Base-by-base conservation (phyloP, 805 yeast species). In the Tanozyma kutaoensis region DNA sequence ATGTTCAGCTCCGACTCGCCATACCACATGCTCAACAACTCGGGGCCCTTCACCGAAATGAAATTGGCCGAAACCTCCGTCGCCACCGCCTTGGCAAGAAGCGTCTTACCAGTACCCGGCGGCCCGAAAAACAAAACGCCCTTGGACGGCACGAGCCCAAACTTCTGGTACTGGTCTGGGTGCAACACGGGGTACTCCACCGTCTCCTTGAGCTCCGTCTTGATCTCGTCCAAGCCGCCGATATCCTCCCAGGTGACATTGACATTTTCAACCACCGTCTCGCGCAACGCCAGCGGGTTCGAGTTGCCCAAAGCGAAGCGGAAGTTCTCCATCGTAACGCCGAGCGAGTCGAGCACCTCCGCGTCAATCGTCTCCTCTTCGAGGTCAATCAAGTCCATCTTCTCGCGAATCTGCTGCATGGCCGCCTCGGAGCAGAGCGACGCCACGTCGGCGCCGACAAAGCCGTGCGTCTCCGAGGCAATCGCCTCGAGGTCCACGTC, bases 391-490 rank as follows among this genome's bases (percentile, higher is more conserved):
- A 91, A 66, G 48, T 91, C 98, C 96, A 91, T 86, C 73, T 91
- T 91, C 62, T 91, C 99, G 62, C 98, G 82, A 49, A 91, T 91
- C 66, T 93, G 98, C 69, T 91, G 98, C 98, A 91, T 91, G 33
- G 98, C 99, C 38, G 98, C 98, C 63, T 93, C 99, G n/a, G 96
- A 85, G 69, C 98, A 91, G 48, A 91, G 67, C 6, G 97, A 86
- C 2, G 98, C 98, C 46, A 91, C 66, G 72, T 91, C 99, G 27
- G 96, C 95, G 66, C 99, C 99, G 33, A 91, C 99, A 49, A 86
- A 91, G 65, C 99, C 99, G 52, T 93, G 99, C 21, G 98, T 91
- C 62, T 91, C 98, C 15, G 93, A 65, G 11, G 98, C 97, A 51
- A 91, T 79, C 22, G 88, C 69, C 65, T 91, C 98, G 45, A 91